A percentile compares a stretch with the other conserved stretches of the same genome.
Conservation (phyloP, 192 early-diverging fungal genomes). For the Coemansia sp. region DNA sequence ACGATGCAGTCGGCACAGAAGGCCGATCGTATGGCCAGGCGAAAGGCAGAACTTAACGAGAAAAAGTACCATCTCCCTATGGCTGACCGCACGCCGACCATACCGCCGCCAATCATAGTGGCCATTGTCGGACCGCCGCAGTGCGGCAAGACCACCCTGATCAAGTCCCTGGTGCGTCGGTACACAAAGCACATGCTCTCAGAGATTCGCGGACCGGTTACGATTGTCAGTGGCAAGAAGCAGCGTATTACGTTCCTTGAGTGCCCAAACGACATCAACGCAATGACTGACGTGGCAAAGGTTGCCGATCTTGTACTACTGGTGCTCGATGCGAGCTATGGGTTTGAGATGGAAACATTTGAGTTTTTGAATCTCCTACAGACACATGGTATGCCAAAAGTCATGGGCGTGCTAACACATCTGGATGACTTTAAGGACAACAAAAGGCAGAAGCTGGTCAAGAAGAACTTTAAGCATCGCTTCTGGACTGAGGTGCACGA, state of each 20-base stretch:
- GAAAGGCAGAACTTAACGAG: slow-evolving; percentile 83
- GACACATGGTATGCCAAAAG: slow-evolving; percentile 94
- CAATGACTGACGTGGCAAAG: slow-evolving; percentile 97
- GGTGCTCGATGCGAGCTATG: slow-evolving; percentile 95
- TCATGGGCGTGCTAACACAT: slow-evolving; percentile 98
- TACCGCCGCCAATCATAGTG: slow-evolving; percentile 88
- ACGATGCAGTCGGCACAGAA: slow-evolving; percentile 65
- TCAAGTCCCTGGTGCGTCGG: slow-evolving; percentile 90
- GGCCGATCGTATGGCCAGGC: slow-evolving; percentile 74
- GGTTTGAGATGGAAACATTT: slow-evolving; percentile 99
- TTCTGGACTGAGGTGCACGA: slow-evolving; percentile 99
- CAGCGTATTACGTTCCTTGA: slow-evolving; percentile 97
- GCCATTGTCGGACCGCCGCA: slow-evolving; percentile 93
- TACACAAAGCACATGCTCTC: slow-evolving; percentile 92
- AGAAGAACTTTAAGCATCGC: slow-evolving; percentile 94
- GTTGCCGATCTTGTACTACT: slow-evolving; percentile 94
- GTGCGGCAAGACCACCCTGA: slow-evolving; percentile 96
- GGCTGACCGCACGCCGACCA: slow-evolving; percentile 88
- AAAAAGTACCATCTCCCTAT: slow-evolving; percentile 94
- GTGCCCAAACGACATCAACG: slow-evolving; percentile 94
- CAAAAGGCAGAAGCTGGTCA: slow-evolving; percentile 82
- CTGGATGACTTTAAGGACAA: slow-evolving; percentile 94
- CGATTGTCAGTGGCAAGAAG: slow-evolving; percentile 93
- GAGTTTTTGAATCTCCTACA: slow-evolving; percentile 98
- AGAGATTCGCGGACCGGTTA: slow-evolving; percentile 94